Conservation (phyloP, 345 rosid genomes). For the Boechera stricta region DNA sequence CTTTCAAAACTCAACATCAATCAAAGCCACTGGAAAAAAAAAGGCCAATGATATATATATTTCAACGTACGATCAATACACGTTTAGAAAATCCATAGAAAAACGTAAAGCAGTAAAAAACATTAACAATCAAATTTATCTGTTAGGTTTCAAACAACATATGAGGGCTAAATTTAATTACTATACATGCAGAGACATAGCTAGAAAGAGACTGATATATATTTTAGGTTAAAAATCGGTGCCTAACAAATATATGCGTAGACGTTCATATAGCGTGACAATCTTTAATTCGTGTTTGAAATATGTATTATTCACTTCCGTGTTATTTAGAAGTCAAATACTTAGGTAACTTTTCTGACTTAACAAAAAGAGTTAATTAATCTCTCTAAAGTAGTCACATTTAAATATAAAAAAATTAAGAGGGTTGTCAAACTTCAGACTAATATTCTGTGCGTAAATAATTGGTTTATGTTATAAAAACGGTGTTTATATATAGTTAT, state of each 20-base stretch:
- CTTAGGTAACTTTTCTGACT: constrained; percentile 17
- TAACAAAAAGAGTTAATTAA: constrained; percentile 24
- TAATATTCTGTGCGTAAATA: constrained; percentile 7
- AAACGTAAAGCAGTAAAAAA: not conserved
- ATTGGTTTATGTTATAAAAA: not conserved
- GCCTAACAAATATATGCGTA: constrained; percentile 32
- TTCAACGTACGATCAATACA: not conserved
- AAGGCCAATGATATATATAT: not conserved
- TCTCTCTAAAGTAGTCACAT: constrained; percentile 10
- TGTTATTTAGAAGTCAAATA: constrained; percentile 22
- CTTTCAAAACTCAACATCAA: constrained; percentile 21
- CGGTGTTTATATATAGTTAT: no score
- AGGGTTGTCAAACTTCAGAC: constrained; percentile 9
- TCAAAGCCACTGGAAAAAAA: not conserved
- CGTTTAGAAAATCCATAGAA: constrained; percentile 6
- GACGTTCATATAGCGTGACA: constrained; percentile 10
- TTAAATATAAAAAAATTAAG: not conserved
- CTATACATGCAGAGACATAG: not conserved
- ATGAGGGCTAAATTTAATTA: not conserved
- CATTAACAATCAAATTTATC: not conserved
- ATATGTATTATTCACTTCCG: not conserved
- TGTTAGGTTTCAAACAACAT: not conserved
- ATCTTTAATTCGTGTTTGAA: constrained; percentile 11
- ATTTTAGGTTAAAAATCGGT: constrained; percentile 28
- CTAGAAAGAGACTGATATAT: constrained; percentile 7